Base-by-base conservation (phyloP, 2,329 filamentous ascomycete species). In the Ophiostoma ips region DNA sequence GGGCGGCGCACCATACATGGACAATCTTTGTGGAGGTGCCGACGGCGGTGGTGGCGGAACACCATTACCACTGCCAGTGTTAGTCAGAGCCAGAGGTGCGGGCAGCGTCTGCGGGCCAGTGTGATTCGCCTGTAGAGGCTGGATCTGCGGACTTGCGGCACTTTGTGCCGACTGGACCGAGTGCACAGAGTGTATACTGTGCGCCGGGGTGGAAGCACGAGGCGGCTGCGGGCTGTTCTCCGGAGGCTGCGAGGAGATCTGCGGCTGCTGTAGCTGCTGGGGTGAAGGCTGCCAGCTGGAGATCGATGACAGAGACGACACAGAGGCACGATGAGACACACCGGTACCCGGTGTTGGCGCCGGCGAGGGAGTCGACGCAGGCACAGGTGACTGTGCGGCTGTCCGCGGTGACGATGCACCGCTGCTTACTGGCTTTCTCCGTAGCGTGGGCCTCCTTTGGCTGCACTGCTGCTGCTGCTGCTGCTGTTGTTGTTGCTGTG, bases 361-460 rank as follows among this genome's bases (percentile, higher is more conserved):
- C 41, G 47, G 46, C 19, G 38, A 33, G 11, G 40, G 49, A 11
- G 49, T 8, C 2, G 45, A 19, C 19, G 36, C 15, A 19, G 38
- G 41, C 4, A 30, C 24, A 6, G 45, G 50, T 3, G 50, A 40
- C 13, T 36, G 41, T 9, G 48, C 43, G 12, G 30, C 43, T 6
- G 45, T 36, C n/a, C 31, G 24, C 16, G 37, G 47, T 8, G 48
- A 35, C 15, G 51, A 46, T 2, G 40, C 34, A 10, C 46, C 40
- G 1, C 45, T 34, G 4, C 45, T 46, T 3, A 50, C 33, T 1
- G 48, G 18, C 12, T 49, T 50, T 21, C 48, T 43, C 19, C 49
- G 49, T 10, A 53, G 9, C 1, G 52, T 51, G 2, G 46, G 52
- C 43, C 40, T 51, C 19, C 52, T 33, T 43, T 51, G 52, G n/a